phyloP scores from a whole-genome alignment of 768 basidiomycete genomes.

The Auriscalpium orientale region DNA sequence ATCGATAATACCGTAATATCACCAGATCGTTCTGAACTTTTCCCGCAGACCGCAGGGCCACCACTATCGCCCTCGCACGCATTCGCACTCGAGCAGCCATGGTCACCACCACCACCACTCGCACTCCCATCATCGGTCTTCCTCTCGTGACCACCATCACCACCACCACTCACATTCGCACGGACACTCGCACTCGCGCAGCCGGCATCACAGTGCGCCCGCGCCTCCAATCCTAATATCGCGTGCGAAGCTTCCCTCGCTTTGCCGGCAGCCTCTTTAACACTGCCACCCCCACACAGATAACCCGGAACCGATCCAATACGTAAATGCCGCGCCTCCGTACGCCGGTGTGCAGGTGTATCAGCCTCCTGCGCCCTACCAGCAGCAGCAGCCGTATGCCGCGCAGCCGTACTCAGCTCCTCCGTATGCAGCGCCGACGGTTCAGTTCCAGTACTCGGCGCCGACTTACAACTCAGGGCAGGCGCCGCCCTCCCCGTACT shows the following conservation, averaged over 20 bases:
- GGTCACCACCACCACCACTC: not conserved
- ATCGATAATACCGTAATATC: no score
- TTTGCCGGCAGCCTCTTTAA: not conserved
- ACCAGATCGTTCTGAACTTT: no score
- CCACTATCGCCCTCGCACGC: slow-evolving; percentile 18
- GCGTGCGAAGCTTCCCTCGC: not conserved
- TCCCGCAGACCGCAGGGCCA: slow-evolving; percentile 4
- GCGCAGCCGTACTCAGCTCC: no score
- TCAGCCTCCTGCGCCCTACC: not conserved
- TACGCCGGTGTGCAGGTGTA: not conserved
- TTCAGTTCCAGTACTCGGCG: not conserved
- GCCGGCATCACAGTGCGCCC: slow-evolving; percentile 1
- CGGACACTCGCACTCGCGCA: not conserved
- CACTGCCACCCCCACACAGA: no score
- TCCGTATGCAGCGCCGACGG: not conserved
- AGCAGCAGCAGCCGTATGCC: not conserved
- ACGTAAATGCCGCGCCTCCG: not conserved
- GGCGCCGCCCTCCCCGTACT: not conserved
- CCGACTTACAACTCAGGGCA: no score
- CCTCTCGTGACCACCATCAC: not conserved
- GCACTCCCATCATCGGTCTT: slow-evolving; percentile 1
- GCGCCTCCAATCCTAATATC: slow-evolving; percentile 2
- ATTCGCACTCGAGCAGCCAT: slow-evolving; percentile 7
- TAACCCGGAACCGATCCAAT: no score
- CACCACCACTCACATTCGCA: not conserved